These are phyloP conservation scores for Lagerstroemia speciosa DNA, from an alignment of 345 rosid species.

Conservation along the genomic window DNA sequence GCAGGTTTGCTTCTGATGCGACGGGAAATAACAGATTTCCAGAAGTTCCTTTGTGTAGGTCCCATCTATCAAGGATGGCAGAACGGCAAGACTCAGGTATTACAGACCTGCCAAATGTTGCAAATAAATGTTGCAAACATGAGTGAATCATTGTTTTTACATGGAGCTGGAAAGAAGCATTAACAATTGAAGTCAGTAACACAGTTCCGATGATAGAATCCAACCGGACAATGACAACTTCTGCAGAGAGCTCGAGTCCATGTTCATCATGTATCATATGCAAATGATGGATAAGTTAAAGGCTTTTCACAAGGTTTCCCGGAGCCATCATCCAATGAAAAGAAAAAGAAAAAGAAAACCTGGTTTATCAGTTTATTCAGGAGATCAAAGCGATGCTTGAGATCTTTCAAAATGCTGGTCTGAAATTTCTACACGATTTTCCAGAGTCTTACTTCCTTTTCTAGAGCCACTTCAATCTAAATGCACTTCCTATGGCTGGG, in stretches of 20 bases:
- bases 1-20: conserved; percentile 26
- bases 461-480: background rate
- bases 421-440: background rate
- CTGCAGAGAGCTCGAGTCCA: background rate
- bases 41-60: conserved; percentile 21
- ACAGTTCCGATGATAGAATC: background rate
- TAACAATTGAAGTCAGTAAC: background rate
- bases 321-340: background rate
- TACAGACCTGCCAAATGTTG: conserved; percentile 37
- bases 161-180: background rate
- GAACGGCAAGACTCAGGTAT: conserved; percentile 12
- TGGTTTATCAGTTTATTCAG: background rate
- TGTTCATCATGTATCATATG: background rate
- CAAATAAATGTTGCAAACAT: background rate
- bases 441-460: background rate
- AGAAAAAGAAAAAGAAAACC: too few relatives aligned
- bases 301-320: background rate
- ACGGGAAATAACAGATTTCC: conserved; percentile 37
- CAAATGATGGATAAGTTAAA: background rate
- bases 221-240: background rate
- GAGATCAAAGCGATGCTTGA: background rate
- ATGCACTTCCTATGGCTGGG: background rate
- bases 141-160: background rate
- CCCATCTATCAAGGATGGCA: conserved; percentile 20
- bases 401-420: background rate